These are phyloP conservation scores for Scalesia atractyloides DNA, from an alignment of 129 eudicot species.

Conservation along the genomic window DNA sequence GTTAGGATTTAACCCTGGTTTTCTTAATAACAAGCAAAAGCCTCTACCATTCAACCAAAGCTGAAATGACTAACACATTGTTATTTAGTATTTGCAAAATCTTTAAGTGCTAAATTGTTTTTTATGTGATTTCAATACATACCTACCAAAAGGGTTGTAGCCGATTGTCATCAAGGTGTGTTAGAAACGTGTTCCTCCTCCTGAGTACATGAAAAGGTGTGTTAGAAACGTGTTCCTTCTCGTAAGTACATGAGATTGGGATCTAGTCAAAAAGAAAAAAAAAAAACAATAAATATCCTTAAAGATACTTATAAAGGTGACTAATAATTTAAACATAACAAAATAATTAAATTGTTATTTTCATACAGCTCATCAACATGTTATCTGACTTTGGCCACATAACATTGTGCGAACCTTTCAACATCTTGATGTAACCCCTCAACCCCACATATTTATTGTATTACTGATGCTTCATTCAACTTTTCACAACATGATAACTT, in stretches of 20 bases:
- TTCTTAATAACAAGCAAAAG: no score
- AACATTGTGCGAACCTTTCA: conserved; percentile 18
- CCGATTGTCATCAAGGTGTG: no score
- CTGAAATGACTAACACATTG: no score
- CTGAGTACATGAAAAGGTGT: no score
- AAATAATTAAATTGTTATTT: not conserved
- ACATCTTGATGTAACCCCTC: conserved; percentile 23
- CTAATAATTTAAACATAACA: not conserved
- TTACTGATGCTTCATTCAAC: not conserved
- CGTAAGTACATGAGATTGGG: no score
- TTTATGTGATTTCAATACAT: not conserved
- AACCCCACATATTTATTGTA: not conserved
- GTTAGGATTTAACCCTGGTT: no score
- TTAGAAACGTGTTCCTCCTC: no score
- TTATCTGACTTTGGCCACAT: conserved; percentile 14
- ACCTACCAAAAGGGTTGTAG: no score
- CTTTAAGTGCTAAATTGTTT: not conserved
- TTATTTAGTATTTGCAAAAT: not conserved
- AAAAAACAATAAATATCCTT: no score
- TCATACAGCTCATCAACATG: conserved; percentile 18
- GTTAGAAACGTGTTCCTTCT: no score
- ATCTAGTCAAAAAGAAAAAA: no score
- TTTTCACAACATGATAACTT: not conserved
- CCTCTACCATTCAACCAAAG: no score
- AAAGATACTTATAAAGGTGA: not conserved